Percentiles rank a stretch among this genome's conserved stretches.
phyloP scores from a whole-genome alignment of 495 filamentous ascomycete genomes.

The Trichoderma parareesei region DNA sequence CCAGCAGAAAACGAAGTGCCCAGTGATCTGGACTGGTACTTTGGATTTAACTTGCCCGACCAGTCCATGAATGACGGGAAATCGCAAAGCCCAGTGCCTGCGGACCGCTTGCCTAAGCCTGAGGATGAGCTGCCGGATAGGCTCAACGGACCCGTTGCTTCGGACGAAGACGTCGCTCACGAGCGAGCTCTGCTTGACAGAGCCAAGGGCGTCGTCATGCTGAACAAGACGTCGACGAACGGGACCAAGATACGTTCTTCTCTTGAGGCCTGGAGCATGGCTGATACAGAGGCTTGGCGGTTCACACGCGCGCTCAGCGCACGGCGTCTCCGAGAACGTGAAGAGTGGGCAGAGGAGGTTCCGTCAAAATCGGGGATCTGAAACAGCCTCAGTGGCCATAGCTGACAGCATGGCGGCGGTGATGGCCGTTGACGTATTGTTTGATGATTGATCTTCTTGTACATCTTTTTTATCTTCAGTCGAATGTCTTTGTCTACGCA shows the following conservation, averaged over 20 bases:
- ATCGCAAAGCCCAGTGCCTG: not conserved
- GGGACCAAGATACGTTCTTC: conserved; percentile 44
- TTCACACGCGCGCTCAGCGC: conserved; percentile 71
- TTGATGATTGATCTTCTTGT: not conserved
- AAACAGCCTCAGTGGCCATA: conserved; percentile 19
- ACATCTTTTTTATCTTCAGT: not conserved
- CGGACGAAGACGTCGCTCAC: conserved; percentile 36
- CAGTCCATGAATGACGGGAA: conserved; percentile 34
- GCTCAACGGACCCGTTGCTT: conserved; percentile 39
- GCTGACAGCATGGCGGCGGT: conserved; percentile 13
- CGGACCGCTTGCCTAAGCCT: not conserved
- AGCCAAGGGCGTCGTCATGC: conserved; percentile 21
- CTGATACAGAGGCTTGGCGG: conserved; percentile 87
- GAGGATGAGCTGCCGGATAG: conserved; percentile 23
- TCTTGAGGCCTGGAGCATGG: conserved; percentile 87
- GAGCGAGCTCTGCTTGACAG: conserved; percentile 56
- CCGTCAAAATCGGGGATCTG: conserved; percentile 42
- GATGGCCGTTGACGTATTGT: not conserved
- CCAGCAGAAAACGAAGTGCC: conserved; percentile 61
- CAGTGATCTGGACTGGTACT: conserved; percentile 73
- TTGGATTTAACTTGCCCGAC: conserved; percentile 73
- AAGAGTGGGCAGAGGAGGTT: conserved; percentile 67
- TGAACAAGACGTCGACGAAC: conserved; percentile 17
- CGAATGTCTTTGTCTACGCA: not conserved
- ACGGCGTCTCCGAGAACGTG: conserved; percentile 49